Percentiles rank a stretch among this genome's conserved stretches.
Evolutionary conservation across 768 basidiomycete genomes (phyloP).

Genomic region (Lactarius psammicola): DNA sequence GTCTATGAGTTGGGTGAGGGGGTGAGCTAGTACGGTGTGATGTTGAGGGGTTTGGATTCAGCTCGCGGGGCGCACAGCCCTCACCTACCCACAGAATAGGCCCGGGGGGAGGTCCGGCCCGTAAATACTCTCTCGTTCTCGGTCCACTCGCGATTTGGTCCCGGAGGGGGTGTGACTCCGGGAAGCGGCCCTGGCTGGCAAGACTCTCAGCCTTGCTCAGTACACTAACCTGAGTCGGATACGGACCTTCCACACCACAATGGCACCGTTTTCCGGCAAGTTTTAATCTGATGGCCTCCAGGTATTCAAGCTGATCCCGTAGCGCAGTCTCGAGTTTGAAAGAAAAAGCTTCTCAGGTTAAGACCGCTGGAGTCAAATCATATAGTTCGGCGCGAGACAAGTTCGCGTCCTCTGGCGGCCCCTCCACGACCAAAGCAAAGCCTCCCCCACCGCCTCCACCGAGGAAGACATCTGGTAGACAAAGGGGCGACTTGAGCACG

Average conservation of each 20-base stretch:
- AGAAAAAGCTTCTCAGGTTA: slow-evolving; percentile 17
- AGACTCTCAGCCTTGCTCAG: no score
- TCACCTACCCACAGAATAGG: no score
- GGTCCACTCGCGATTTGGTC: no score
- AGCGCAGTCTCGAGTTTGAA: slow-evolving; percentile 18
- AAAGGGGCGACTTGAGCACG: background rate
- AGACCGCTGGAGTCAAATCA: slow-evolving; percentile 11
- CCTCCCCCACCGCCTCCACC: slow-evolving; percentile 6
- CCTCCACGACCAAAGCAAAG: slow-evolving; percentile 7
- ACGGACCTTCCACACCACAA: background rate
- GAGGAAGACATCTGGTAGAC: background rate
- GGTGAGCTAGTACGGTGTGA: no score
- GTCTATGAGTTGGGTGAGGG: no score
- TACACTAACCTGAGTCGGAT: no score
- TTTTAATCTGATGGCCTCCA: background rate
- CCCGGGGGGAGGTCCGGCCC: no score
- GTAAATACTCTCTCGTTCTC: no score
- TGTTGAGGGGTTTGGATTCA: no score
- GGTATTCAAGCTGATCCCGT: background rate
- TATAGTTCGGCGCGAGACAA: slow-evolving; percentile 17
- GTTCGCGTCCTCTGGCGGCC: background rate
- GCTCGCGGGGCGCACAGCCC: no score
- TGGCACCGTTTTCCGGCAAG: slow-evolving; percentile 26
- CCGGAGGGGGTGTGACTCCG: no score
- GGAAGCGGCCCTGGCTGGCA: no score